These are phyloP conservation scores for Nothophaeocryptopus gaeumannii DNA, from an alignment of 2,329 filamentous ascomycete genomes.

Conservation along the genomic window DNA sequence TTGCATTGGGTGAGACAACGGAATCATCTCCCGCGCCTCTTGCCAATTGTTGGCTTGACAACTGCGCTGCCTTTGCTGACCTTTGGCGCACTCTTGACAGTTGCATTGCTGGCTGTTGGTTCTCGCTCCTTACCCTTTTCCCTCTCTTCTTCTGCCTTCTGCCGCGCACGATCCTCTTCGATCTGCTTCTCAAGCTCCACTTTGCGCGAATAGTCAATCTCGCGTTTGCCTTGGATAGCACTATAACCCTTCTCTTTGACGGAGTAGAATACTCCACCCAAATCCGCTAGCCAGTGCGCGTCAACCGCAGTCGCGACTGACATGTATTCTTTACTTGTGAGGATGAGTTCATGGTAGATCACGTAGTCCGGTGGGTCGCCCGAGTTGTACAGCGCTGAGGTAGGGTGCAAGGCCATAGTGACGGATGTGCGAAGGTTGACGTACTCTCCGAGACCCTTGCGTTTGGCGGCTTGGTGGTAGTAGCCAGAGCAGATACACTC, in stretches of 20 bases:
- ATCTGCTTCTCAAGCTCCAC: slow-evolving; percentile 32
- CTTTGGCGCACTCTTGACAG: slow-evolving; percentile 19
- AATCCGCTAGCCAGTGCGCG: slow-evolving; percentile 92
- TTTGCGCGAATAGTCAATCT: slow-evolving; percentile 33
- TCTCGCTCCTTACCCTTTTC: slow-evolving; percentile 2
- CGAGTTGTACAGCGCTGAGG: slow-evolving; percentile 84
- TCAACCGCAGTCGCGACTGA: slow-evolving; percentile 94
- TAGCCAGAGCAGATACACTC: slow-evolving; percentile 97
- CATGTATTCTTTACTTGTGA: slow-evolving; percentile 97
- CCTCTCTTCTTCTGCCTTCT: slow-evolving; percentile 20
- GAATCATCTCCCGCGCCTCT: slow-evolving; percentile 11
- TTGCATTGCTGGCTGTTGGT: not conserved
- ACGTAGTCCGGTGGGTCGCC: slow-evolving; percentile 96
- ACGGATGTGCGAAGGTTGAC: slow-evolving; percentile 94
- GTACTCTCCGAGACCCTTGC: slow-evolving; percentile 96
- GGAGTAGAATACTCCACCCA: slow-evolving; percentile 95
- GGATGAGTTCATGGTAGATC: slow-evolving; percentile 94
- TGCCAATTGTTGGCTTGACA: slow-evolving; percentile 30
- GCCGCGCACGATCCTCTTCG: slow-evolving; percentile 26
- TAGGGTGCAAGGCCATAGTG: slow-evolving; percentile 90
- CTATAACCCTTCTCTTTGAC: slow-evolving; percentile 88
- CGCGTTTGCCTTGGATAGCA: slow-evolving; percentile 24
- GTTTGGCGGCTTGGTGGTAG: slow-evolving; percentile 95
- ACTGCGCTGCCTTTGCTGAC: slow-evolving; percentile 28
- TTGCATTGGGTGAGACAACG: too few species aligned